These are phyloP conservation scores for Hygrocybe punicea DNA, from an alignment of 768 basidiomycete species.

Conservation along the genomic window DNA sequence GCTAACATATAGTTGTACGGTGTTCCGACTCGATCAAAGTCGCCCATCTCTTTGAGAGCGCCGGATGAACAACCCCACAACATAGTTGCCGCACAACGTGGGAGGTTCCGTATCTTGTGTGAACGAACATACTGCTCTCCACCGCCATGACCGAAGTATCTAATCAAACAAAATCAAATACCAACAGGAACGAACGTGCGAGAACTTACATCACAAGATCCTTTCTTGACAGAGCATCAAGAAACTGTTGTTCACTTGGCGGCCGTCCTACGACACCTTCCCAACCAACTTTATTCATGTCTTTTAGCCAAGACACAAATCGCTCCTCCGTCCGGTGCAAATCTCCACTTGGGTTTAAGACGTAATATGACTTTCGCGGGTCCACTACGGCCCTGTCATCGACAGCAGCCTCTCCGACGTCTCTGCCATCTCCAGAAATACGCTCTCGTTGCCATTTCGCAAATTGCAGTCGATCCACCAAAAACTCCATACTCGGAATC, in stretches of 20 bases:
- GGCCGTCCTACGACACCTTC: constrained; percentile 69
- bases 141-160: constrained; percentile 97
- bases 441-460: constrained; percentile 44
- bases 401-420: constrained; percentile 19
- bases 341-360: constrained; percentile 93
- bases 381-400: constrained; percentile 56
- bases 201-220: constrained; percentile 87
- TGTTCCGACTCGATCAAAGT: constrained; percentile 89
- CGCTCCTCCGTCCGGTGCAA: constrained; percentile 76
- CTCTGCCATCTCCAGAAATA: constrained; percentile 11
- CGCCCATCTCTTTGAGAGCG: constrained; percentile 81
- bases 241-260: constrained; percentile 82
- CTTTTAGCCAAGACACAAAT: constrained; percentile 74
- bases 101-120: constrained; percentile 75
- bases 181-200: not conserved
- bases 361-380: constrained; percentile 67
- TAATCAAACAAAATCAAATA: constrained; percentile 29
- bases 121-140: constrained; percentile 92
- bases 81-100: constrained; percentile 90
- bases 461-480: constrained; percentile 75
- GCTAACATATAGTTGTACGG: constrained; percentile 96
- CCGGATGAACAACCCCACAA: constrained; percentile 99
- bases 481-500: constrained; percentile 86
- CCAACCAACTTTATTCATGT: constrained; percentile 78
- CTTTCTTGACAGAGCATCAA: constrained; percentile 62